Base-by-base conservation (phyloP, 495 filamentous ascomycete species). In the Xylaria scruposa region DNA sequence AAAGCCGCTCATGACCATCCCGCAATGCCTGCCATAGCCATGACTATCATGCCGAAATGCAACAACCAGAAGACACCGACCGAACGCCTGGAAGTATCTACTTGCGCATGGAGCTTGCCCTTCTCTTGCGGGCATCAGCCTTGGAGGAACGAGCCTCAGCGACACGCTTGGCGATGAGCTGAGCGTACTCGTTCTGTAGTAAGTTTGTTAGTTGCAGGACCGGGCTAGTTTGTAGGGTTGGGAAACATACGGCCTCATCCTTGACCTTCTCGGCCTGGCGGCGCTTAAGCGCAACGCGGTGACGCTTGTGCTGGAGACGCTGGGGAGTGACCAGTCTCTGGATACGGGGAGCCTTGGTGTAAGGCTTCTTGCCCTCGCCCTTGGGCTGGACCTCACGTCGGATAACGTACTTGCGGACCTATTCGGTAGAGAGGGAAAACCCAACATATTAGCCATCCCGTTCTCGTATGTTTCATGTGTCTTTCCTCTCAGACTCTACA, bases 301-400 rank as follows among this genome's bases (percentile, higher is more conserved):
- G 95, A 80, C 96, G 94, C 93, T 98, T 98, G 91, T 95, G 96
- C 89, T 99, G 96, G 78, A 99, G 94, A 83, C 96, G 97, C 87
- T 99, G 96, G 86, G 96, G 97, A 84, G 96, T 99, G 79, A 99
- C 93, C 78, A 99, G 93, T 82, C 96, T 93, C 89, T 99, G 96
- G 87, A 99, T 99, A 87, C 92, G 93, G 81, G 96, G 95, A 80
- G 96, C 96, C 91, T 99, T 99, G 92, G 95, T 98, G 90, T 98
- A 98, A 73, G 94, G 83, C 87, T 92, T 91, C 90, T 94, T 94
- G 88, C 93, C 94, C 89, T 98, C 95, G 77, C 88, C 90, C 91
- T 97, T 97, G 77, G 93, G 92, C 83, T 92, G 88, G 82, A 99
- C 91, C 83, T 97, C 97, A 83, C 96, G 97, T 80, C 96, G 97